Evolutionary conservation across 2,329 filamentous ascomycete genomes (phyloP), one percentile per base, ranked within the genome.

Genomic region (Phialophora macrospora): DNA sequence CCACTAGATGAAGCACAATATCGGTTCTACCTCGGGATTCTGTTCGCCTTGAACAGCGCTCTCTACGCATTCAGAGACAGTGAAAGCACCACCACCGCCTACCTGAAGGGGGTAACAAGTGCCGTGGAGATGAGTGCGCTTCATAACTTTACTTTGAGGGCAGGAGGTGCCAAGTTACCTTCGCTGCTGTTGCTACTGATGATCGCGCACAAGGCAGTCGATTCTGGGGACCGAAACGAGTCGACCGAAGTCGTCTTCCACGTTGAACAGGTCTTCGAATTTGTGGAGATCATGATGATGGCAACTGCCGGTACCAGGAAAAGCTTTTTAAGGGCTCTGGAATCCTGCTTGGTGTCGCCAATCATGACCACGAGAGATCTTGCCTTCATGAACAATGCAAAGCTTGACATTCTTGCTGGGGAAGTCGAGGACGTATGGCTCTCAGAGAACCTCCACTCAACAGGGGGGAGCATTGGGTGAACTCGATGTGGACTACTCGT

Each of bases 241-340:
- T 52, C 49, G 20, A 52, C 49, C 49, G 22, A 26, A 20, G 22
- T 52, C 1, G 49, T 52, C 49, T 52, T 52, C 12, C 20, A 56
- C 30, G 61, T 57, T 28, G 61, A 63, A 58, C 44, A 63, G 54
- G 55, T 63, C 38, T 59, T 63, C 52, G 61, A 63, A 20, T 63
- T 63, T 26, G 61, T 63, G 26, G 48, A 58, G 22, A 55, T 63
- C 26, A 38, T 52, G 20, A 63, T 63, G 61, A 63, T 63, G 54
- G 54, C 52, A 7, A 49, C 41, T 41, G 12, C 9, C 3, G 44
- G 6, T 12, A 20, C 26, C 26, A 56, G 61, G 30, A 56, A 41
- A 24, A 49, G 17, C 24, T 12, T 63, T 11, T 24, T 63, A 14
- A 41, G 28, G 20, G 41, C 61, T 14, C n/a, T 63, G 54, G 41